Percentiles rank a stretch among this genome's conserved stretches.
These are phyloP conservation scores for Smittium culicis DNA, from an alignment of 371 early-diverging fungal species.

Conservation along the genomic window DNA sequence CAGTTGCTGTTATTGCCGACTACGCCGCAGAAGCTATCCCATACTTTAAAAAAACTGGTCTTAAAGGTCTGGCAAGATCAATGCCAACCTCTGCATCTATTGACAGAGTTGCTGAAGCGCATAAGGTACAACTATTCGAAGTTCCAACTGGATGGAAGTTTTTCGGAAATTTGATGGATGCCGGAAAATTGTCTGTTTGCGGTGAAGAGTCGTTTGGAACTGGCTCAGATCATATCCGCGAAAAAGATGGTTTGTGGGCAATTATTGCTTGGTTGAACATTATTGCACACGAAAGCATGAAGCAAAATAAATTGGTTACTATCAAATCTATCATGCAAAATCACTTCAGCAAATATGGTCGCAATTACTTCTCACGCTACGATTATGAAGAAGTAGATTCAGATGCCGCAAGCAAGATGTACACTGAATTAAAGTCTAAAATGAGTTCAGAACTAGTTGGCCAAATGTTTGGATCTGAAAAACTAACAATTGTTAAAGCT, in stretches of 20 bases:
- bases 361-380: slow-evolving; percentile 93
- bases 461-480: slow-evolving; percentile 44
- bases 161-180: slow-evolving; percentile 98
- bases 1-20: slow-evolving; percentile 90
- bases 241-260: slow-evolving; percentile 98
- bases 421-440: slow-evolving; percentile 45
- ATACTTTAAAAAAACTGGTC: slow-evolving; percentile 71
- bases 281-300: slow-evolving; percentile 50
- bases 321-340: slow-evolving; percentile 64
- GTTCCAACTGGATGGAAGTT: slow-evolving; percentile 94
- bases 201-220: slow-evolving; percentile 97
- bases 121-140: slow-evolving; percentile 62
- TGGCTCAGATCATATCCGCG: slow-evolving; percentile 93
- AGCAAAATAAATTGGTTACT: slow-evolving; percentile 24
- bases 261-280: slow-evolving; percentile 92
- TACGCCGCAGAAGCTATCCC: slow-evolving; percentile 72
- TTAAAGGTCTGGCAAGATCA: slow-evolving; percentile 81
- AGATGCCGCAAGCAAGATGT: slow-evolving; percentile 63
- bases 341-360: slow-evolving; percentile 75
- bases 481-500: slow-evolving; percentile 38
- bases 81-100: slow-evolving; percentile 93
- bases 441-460: slow-evolving; percentile 38
- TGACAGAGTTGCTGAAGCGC: slow-evolving; percentile 76
- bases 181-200: slow-evolving; percentile 83
- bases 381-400: slow-evolving; percentile 93